Conservation (phyloP, 805 yeast species). For the Metschnikowia vanudenii region DNA sequence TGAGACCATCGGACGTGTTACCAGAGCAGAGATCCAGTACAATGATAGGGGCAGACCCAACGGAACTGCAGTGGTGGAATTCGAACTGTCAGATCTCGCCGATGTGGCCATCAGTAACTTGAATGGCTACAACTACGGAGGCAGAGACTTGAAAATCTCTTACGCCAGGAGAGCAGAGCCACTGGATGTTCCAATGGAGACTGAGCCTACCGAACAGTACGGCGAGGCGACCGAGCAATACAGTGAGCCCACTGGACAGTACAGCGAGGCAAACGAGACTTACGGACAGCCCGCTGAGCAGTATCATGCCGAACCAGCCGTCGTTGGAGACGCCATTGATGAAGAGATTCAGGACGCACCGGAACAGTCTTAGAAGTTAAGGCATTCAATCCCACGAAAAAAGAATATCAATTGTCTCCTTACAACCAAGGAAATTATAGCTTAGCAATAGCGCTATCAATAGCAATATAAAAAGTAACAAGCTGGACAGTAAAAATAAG, state of each 20-base stretch:
- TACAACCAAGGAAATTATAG: background rate
- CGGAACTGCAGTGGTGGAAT: conserved; percentile 85
- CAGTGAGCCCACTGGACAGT: no score
- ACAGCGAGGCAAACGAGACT: no score
- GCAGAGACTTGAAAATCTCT: conserved; percentile 64
- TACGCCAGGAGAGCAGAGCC: conserved; percentile 47
- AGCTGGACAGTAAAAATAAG: no score
- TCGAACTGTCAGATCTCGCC: conserved; percentile 64
- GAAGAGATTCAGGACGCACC: conserved; percentile 10
- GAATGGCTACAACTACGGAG: conserved; percentile 81
- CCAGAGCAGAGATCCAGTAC: conserved; percentile 71
- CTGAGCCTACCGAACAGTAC: conserved; percentile 3
- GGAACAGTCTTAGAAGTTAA: background rate
- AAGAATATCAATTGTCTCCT: background rate
- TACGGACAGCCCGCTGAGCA: background rate
- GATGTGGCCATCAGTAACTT: conserved; percentile 72
- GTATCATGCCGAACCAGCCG: conserved; percentile 1
- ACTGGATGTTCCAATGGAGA: conserved; percentile 8
- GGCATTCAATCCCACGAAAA: background rate
- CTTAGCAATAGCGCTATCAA: background rate
- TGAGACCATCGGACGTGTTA: conserved; percentile 76
- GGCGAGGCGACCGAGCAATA: background rate
- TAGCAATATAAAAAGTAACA: background rate
- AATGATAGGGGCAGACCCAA: conserved; percentile 59
- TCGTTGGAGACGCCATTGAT: conserved; percentile 6